Conservation (phyloP, 345 rosid genomes). For the Boechera stricta region DNA sequence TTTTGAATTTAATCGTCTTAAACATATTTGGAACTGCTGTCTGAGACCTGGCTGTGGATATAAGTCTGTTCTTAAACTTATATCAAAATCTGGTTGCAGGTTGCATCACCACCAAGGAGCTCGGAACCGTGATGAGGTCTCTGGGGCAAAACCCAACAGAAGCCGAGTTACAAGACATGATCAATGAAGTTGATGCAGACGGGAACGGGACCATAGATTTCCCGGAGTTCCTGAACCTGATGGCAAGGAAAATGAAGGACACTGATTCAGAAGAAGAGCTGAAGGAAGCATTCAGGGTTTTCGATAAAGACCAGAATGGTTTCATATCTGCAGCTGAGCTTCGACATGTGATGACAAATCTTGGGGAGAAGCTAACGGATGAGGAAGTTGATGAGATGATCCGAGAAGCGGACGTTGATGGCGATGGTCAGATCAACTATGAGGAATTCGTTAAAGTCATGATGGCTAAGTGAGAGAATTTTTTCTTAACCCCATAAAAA, state of each 20-base stretch:
- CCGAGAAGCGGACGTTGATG: conserved; percentile 63
- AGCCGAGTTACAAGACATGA: conserved; percentile 53
- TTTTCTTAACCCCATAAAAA: neutral
- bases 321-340: conserved; percentile 67
- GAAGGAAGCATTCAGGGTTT: conserved; percentile 63
- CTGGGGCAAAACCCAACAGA: conserved; percentile 52
- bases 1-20: neutral
- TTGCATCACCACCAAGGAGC: conserved; percentile 55
- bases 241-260: conserved; percentile 70
- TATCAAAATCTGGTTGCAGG: conserved; percentile 35
- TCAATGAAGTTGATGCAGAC: conserved; percentile 49
- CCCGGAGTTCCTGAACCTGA: conserved; percentile 62
- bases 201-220: conserved; percentile 56
- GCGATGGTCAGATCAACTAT: conserved; percentile 66
- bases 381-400: conserved; percentile 70
- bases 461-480: conserved; percentile 64
- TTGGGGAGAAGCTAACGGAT: conserved; percentile 60
- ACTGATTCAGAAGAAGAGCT: conserved; percentile 70
- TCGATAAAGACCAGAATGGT: conserved; percentile 65
- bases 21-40: conserved; percentile 1
- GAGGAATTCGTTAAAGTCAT: conserved; percentile 66
- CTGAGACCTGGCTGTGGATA: neutral
- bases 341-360: conserved; percentile 65
- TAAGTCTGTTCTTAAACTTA: conserved; percentile 6
- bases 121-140: conserved; percentile 52